Conservation (phyloP, 495 filamentous ascomycete genomes). For the Hypoxylon crocopeplum region DNA sequence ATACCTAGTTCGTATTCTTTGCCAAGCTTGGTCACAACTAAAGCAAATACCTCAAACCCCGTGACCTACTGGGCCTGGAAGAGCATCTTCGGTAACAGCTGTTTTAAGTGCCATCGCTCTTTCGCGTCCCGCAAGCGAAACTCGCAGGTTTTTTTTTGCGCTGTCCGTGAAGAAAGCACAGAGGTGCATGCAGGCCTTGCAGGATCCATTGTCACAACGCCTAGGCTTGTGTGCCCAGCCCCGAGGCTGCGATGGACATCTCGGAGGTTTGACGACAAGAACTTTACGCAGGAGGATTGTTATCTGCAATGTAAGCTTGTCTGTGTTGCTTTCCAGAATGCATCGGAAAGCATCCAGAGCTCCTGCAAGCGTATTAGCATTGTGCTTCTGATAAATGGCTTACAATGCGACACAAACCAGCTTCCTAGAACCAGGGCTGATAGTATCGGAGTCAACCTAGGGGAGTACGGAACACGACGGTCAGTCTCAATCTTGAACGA, state of each 20-base stretch:
- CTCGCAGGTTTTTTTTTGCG: not conserved
- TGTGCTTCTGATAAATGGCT: constrained; percentile 2
- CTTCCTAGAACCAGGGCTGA: not conserved
- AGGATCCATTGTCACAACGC: not conserved
- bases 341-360: not conserved
- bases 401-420: constrained; percentile 6
- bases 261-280: not conserved
- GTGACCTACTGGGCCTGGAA: not conserved
- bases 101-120: not conserved
- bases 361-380: not conserved
- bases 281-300: constrained; percentile 8
- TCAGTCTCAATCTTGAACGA: constrained; percentile 8
- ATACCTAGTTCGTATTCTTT: not conserved
- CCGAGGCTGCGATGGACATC: not conserved
- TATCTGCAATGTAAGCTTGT: constrained; percentile 10
- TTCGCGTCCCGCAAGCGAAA: not conserved
- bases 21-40: constrained; percentile 10
- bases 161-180: constrained; percentile 1
- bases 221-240: constrained; percentile 7
- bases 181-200: constrained; percentile 3
- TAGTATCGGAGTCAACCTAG: constrained; percentile 2
- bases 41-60: not conserved
- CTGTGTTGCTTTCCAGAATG: constrained; percentile 2
- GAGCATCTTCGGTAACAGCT: not conserved
- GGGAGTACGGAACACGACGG: no score